Conservation (phyloP, 768 basidiomycete genomes). For the Tricholoma flavovirens region DNA sequence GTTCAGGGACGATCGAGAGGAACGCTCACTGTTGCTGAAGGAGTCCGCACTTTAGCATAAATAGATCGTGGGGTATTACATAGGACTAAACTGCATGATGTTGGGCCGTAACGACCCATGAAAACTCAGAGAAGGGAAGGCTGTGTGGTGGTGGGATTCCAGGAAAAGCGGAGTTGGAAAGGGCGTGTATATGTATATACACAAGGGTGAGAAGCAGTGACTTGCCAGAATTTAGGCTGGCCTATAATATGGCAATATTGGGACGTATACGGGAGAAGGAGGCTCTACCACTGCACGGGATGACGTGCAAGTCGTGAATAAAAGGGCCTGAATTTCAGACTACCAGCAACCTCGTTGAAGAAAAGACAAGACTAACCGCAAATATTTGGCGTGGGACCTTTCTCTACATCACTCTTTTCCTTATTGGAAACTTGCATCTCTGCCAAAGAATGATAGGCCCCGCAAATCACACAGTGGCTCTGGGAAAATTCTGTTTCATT, state of each 20-base stretch:
- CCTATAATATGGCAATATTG: neutral
- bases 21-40: neutral
- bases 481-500: neutral
- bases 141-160: no score
- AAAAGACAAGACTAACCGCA: neutral
- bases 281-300: neutral
- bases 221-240: neutral
- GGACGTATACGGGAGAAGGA: conserved; percentile 1
- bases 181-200: neutral
- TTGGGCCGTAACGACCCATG: no score
- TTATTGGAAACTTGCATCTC: neutral
- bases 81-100: neutral
- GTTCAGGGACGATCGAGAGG: neutral
- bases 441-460: neutral
- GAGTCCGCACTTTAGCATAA: neutral
- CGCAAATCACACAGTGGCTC: neutral
- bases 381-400: neutral
- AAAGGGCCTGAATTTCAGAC: neutral
- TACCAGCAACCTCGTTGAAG: neutral
- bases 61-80: neutral
- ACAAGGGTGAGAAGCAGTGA: neutral
- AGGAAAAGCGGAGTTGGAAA: neutral
- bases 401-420: conserved; percentile 1
- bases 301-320: neutral
- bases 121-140: no score